phyloP scores from a whole-genome alignment of 2,329 filamentous ascomycete species.

The Bipolaris oryzae region DNA sequence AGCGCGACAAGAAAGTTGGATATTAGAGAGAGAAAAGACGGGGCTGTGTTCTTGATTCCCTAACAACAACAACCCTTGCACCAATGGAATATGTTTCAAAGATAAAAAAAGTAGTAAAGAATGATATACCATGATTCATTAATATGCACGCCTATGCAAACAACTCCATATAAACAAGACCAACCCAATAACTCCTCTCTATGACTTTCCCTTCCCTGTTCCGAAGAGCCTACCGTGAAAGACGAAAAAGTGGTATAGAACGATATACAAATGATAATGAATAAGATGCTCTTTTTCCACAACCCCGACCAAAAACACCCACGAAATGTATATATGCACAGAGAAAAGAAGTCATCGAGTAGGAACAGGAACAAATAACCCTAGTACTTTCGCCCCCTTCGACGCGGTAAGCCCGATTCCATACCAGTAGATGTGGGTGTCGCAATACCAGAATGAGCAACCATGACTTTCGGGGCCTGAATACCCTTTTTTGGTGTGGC shows the following conservation, averaged over 20 bases:
- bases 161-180: not conserved
- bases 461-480: slow-evolving; percentile 27
- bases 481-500: slow-evolving; percentile 42
- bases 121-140: not conserved
- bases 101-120: not conserved
- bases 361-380: not conserved
- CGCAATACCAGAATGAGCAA: slow-evolving; percentile 15
- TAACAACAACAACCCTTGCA: too few relatives aligned
- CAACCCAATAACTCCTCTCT: not conserved
- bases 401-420: slow-evolving; percentile 40
- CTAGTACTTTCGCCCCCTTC: slow-evolving; percentile 34
- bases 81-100: too few relatives aligned
- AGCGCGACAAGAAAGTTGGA: too few relatives aligned
- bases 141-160: not conserved
- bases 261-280: not conserved
- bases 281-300: too few relatives aligned
- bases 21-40: too few relatives aligned
- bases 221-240: not conserved
- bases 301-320: not conserved
- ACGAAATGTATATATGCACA: not conserved
- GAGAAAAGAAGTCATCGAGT: not conserved
- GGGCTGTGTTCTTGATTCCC: too few relatives aligned
- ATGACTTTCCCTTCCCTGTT: not conserved
- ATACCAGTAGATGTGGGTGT: not conserved
- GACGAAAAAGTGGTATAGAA: not conserved